phyloP scores from a whole-genome alignment of 1,139 yeast genomes.

The Diutina neorugosa region DNA sequence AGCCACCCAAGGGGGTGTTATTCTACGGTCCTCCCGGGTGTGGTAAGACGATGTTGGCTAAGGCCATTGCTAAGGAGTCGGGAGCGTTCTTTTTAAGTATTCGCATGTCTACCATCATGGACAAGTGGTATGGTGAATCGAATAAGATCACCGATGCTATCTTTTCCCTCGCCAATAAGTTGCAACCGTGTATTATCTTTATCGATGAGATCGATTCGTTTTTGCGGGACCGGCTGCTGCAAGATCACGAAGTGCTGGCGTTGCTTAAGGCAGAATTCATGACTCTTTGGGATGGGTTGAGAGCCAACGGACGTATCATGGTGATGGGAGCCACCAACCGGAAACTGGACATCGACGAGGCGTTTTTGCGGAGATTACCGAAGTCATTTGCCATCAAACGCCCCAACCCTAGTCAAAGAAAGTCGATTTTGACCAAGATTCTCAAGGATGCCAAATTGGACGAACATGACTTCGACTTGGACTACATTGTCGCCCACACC shows the following conservation, averaged over 20 bases:
- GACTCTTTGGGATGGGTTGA: constrained; percentile 95
- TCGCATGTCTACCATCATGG: constrained; percentile 91
- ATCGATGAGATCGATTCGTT: constrained; percentile 96
- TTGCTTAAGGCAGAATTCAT: constrained; percentile 93
- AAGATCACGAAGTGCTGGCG: constrained; percentile 94
- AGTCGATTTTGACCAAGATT: constrained; percentile 53
- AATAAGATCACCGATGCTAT: constrained; percentile 91
- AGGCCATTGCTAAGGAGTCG: constrained; percentile 86
- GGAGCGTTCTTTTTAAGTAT: constrained; percentile 88
- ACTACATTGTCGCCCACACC: constrained; percentile 49
- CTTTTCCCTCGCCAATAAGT: constrained; percentile 77
- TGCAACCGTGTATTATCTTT: constrained; percentile 90
- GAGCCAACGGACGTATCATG: constrained; percentile 65
- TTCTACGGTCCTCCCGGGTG: constrained; percentile 97
- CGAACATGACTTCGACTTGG: constrained; percentile 43
- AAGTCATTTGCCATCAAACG: constrained; percentile 72
- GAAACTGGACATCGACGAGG: constrained; percentile 83
- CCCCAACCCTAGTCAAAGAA: constrained; percentile 62
- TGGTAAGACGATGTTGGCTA: constrained; percentile 95
- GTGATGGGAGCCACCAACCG: constrained; percentile 94
- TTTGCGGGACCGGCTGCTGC: constrained; percentile 70
- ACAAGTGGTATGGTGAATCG: constrained; percentile 96
- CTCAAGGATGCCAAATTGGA: constrained; percentile 55
- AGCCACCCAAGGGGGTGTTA: constrained; percentile 90
- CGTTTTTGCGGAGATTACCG: constrained; percentile 87